Base-by-base conservation (phyloP, 768 basidiomycete species). In the Termitomyces sp. region DNA sequence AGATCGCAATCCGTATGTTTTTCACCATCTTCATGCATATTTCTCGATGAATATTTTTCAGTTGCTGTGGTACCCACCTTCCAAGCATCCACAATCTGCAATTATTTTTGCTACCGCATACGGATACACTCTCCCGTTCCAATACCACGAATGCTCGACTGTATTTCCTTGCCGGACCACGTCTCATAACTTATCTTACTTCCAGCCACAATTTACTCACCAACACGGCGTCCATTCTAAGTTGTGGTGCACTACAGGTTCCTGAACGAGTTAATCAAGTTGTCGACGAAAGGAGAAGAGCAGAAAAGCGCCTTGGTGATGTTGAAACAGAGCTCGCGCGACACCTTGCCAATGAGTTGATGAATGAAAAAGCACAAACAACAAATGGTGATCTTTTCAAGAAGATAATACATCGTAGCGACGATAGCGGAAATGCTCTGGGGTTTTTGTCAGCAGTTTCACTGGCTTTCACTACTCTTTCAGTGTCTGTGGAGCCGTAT, bases 1-100 rank as follows among this genome's bases (percentile, higher is more conserved):
- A 5, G 93, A 94, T 69, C 80, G 86, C 42, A 90, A 87, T 68
- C 88, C 88, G 85, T 90, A 72, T 65, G 87, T 68, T 41, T 31
- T 12, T 15, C 49, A 39, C 3, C 18, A 26, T 18, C 39, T 68
- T 44, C 50, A 51, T 22, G 16, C 26, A 28, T 48, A 48, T 36
- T 62, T 37, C 61, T 48, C 71, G 39, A 51, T 22, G 34, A 29
- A 54, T 10, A 12, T 50, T 54, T 39, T 64, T 37, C 59, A 89
- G 87, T 54, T 92, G 92, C 70, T 90, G 88, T 56, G 88, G 90
- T 12, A 92, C 93, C 16, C 94, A 97, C 69, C 78, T 88, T 54
- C 89, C 92, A 6, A 84, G 84, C 53, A 79, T 94, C 50, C 78
- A 86, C 60, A 85, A 86, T 64, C 78, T 90, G 31, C 84, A 90